Conservation (phyloP, 768 basidiomycete genomes). For the Leccinum disarticulatum region DNA sequence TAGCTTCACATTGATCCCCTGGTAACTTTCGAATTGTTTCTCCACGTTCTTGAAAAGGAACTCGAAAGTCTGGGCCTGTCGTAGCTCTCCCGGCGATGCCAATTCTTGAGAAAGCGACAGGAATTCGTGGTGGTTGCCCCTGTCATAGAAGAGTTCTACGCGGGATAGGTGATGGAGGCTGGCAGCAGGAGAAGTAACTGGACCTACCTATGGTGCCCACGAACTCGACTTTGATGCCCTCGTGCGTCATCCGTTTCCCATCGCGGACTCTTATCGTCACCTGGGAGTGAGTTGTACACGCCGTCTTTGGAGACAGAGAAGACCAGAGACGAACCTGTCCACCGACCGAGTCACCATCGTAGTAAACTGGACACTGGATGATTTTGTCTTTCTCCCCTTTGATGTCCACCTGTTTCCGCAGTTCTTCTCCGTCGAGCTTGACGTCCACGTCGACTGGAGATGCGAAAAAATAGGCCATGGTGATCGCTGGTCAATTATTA, state of each 20-base stretch:
- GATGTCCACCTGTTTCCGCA: conserved; percentile 84
- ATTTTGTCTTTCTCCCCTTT: conserved; percentile 88
- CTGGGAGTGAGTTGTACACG: conserved; percentile 38
- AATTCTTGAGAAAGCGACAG: conserved; percentile 93
- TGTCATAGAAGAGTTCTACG: conserved; percentile 87
- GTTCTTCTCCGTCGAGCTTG: conserved; percentile 83
- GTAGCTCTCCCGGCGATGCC: conserved; percentile 94
- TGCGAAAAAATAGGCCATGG: conserved; percentile 83
- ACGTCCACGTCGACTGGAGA: conserved; percentile 91
- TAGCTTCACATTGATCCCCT: conserved; percentile 97
- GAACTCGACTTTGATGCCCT: conserved; percentile 97
- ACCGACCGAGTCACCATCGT: conserved; percentile 89
- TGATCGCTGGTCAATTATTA: neutral
- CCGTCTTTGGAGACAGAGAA: neutral
- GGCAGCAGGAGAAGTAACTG: neutral
- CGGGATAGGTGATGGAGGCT: neutral
- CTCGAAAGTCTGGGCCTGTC: conserved; percentile 93
- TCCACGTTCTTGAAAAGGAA: conserved; percentile 99
- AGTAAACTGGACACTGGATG: conserved; percentile 87
- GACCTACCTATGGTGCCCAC: conserved; percentile 88
- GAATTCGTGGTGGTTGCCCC: conserved; percentile 98
- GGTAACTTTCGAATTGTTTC: conserved; percentile 98
- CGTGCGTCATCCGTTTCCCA: conserved; percentile 92
- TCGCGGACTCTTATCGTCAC: conserved; percentile 87
- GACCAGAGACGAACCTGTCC: conserved; percentile 64